Base-by-base conservation (phyloP, 192 early-diverging fungal species). In the Linnemannia zychae region DNA sequence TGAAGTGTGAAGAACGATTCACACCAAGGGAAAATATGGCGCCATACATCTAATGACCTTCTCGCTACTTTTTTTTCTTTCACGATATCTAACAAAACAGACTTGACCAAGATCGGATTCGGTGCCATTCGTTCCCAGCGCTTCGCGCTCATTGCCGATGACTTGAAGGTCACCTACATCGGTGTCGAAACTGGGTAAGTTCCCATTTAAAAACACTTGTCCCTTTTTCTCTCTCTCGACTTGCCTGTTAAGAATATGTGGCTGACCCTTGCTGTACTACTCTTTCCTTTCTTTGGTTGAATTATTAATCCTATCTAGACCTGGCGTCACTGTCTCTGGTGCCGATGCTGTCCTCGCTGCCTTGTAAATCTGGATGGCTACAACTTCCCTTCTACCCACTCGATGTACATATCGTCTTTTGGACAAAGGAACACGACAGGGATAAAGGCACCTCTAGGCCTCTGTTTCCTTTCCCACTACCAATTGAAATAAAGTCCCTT, bases 141-240 rank as follows among this genome's bases (percentile, higher is more conserved):
- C 76, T 95, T 94, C 72, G 96, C 95, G 12, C 86, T 95, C 76
- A 88, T 95, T 52, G 88, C 92, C 44, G 90, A 96, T 82, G 89
- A 96, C 76, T 89, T 95, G 68, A 90, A 93, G 74, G 94, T 96
- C 65, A 90, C 90, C 67, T 93, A 94, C 71, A 79, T 96, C 37
- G 94, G 94, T 75, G 95, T 96, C 65, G 96, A 95, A 76, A 80
- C 72, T 31, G 63, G 33, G 86, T 86, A 76, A 72, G 78, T 76
- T 4, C 38, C 18, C 24, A 57, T 34, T 9, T 11, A 53, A 40
- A 73, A 31, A 44, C 9, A 9, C 9, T 44, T 44, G 40, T 44
- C 4, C 40, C 9, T 9, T 44, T 44, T 44, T 44, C 40, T 44
- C 40, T 44, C 40, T 44, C 40, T 44, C 40, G 40, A 9, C 40